Base-by-base conservation (phyloP, 2,329 filamentous ascomycete genomes). In the Talaromyces islandicus region DNA sequence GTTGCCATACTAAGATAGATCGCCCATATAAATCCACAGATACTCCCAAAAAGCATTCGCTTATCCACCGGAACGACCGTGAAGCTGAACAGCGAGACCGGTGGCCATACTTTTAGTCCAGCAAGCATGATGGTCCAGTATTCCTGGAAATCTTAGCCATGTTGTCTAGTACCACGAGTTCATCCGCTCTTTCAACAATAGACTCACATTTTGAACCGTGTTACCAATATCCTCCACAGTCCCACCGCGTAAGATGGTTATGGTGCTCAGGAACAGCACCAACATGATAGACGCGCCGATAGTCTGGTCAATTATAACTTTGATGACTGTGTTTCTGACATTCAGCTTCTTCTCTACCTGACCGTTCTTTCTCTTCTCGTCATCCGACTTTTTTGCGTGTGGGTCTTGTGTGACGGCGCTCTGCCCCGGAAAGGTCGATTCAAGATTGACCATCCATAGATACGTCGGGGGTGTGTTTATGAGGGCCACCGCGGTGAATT, bases 301-400 rank as follows among this genome's bases (percentile, higher is more conserved):
- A 0, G 81, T 81, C 67, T 87, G 84, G 64, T 88, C 85, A 38
- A 86, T 75, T 12, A 80, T 61, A 61, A 87, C 81, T 65, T 88
- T 88, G 63, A 78, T 78, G 32, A 80, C 59, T 3, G 69, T 72
- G 62, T 74, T 74, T 54, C 63, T 68, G 19, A 71, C 61, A 52
- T 72, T 69, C n/a, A 70, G 63, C 54, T 61, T 63, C 41, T 27
- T 46, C 53, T 55, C 59, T 30, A 41, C 67, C 65, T 19, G 58
- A 55, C 38, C 65, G 50, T 38, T 62, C 62, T 24, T 25, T 11
- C 38, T 62, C 59, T n/a, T 58, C 59, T 19, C 19, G 43, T 46
- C 55, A 52, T 56, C 58, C 43, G 11, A 58, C 48, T 12, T 56
- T 56, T 32, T 63, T 29, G 27, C 29, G 6, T 57, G 24, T 35